Evolutionary conservation across 352 stramenopile genomes (phyloP).

Genomic region (Phytopythium chamaehyphon): DNA sequence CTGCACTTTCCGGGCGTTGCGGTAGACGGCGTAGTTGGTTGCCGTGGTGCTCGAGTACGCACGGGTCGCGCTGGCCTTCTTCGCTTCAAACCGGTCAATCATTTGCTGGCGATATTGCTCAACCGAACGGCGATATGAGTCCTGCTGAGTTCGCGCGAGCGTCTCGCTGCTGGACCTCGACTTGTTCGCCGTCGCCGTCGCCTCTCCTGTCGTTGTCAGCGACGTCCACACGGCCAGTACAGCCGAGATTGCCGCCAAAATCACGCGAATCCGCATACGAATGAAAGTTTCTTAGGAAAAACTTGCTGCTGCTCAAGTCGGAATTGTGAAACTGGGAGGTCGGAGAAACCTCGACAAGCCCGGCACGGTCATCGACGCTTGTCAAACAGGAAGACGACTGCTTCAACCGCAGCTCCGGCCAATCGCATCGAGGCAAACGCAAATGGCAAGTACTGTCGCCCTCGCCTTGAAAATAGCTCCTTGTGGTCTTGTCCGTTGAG

Average conservation of each 20-base stretch:
- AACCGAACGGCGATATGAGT: neutral
- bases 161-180: neutral
- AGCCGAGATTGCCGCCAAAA: neutral
- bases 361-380: too few relatives aligned
- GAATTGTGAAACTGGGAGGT: too few relatives aligned
- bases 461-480: too few relatives aligned
- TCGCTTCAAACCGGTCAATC: neutral
- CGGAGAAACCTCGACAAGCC: too few relatives aligned
- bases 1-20: neutral
- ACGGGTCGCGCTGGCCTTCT: neutral
- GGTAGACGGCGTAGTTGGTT: conserved; percentile 4
- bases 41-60: conserved; percentile 1
- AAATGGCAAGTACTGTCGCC: too few relatives aligned
- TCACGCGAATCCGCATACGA: neutral
- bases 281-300: too few relatives aligned
- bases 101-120: conserved; percentile 2
- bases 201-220: neutral
- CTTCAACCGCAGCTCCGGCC: too few relatives aligned
- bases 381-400: too few relatives aligned
- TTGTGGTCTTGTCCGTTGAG: too few relatives aligned
- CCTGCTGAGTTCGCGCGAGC: neutral
- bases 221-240: conserved; percentile 1
- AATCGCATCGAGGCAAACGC: too few relatives aligned
- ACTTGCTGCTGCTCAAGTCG: too few relatives aligned
- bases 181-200: neutral